phyloP scores from a whole-genome alignment of 306 rosid species.

The Pyrus communis region DNA sequence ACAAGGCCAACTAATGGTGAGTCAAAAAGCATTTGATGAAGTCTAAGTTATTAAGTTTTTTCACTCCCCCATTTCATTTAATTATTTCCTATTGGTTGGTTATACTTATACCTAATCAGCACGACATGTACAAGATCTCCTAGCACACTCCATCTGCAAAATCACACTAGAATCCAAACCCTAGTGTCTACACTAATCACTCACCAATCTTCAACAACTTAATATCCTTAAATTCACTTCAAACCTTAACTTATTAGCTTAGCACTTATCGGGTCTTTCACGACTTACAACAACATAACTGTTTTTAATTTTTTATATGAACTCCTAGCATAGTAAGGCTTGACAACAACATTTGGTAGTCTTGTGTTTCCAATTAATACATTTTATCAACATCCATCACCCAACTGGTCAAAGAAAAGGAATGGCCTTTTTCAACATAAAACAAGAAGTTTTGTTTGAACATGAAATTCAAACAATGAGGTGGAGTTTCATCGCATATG shows the following conservation, averaged over 20 bases:
- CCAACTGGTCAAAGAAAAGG: neutral
- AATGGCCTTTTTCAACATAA: neutral
- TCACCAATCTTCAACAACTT: neutral
- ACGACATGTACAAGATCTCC: neutral
- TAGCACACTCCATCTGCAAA: neutral
- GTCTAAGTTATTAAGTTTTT: too few relatives aligned
- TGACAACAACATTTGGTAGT: neutral
- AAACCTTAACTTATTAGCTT: neutral
- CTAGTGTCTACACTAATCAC: neutral
- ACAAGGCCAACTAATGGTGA: too few relatives aligned
- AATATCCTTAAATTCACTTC: neutral
- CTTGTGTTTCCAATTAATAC: neutral
- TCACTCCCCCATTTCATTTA: neutral
- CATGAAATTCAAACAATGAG: neutral
- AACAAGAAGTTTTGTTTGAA: neutral
- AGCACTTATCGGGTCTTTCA: neutral
- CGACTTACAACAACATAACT: neutral
- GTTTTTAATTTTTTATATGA: neutral
- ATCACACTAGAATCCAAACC: neutral
- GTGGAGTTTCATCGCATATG: neutral
- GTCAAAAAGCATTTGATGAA: too few relatives aligned
- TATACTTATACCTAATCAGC: neutral
- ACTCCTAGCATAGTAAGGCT: neutral
- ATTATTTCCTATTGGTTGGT: neutral
- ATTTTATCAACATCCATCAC: neutral